Percentiles rank a stretch among this genome's conserved stretches.
These are phyloP conservation scores for Stagonosporopsis chrysanthemi DNA, from an alignment of 2,329 filamentous ascomycete species.

Conservation along the genomic window DNA sequence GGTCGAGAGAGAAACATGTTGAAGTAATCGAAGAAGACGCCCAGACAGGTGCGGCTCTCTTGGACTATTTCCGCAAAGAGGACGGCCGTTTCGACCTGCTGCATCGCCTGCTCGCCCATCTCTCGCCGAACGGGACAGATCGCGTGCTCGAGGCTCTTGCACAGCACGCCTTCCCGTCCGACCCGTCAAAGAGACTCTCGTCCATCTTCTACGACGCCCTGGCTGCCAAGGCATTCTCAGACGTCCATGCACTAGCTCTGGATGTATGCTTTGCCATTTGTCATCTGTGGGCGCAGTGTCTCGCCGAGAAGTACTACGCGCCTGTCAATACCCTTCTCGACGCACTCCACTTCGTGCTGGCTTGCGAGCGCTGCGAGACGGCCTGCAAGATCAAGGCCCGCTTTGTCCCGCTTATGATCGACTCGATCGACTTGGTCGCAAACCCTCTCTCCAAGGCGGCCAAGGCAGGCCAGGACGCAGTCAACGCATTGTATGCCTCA, in stretches of 20 bases:
- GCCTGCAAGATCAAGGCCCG: conserved; percentile 66
- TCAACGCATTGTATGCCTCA: conserved; percentile 44
- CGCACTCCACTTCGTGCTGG: conserved; percentile 69
- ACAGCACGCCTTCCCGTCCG: conserved; percentile 70
- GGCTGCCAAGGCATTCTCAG: conserved; percentile 59
- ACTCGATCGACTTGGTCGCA: conserved; percentile 63
- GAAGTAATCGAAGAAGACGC: conserved; percentile 7
- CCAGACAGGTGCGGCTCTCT: conserved; percentile 39
- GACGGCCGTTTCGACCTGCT: conserved; percentile 57
- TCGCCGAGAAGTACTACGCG: conserved; percentile 67
- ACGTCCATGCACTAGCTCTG: conserved; percentile 64
- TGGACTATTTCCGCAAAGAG: conserved; percentile 48
- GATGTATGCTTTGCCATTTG: conserved; percentile 71
- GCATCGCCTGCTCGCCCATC: conserved; percentile 70
- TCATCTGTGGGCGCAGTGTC: conserved; percentile 72
- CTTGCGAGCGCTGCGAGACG: conserved; percentile 66
- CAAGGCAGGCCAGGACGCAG: conserved; percentile 36
- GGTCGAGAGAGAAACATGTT: conserved; percentile 50
- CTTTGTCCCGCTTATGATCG: conserved; percentile 57
- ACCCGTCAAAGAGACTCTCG: conserved; percentile 62
- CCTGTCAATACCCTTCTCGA: conserved; percentile 72
- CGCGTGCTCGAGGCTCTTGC: conserved; percentile 73
- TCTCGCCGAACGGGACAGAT: conserved; percentile 61
- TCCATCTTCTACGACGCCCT: conserved; percentile 73
- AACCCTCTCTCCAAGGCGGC: conserved; percentile 54